Percentiles rank a stretch among this genome's conserved stretches.
These are phyloP conservation scores for Xylaria castorea DNA, from an alignment of 495 filamentous ascomycete genomes.

Conservation along the genomic window DNA sequence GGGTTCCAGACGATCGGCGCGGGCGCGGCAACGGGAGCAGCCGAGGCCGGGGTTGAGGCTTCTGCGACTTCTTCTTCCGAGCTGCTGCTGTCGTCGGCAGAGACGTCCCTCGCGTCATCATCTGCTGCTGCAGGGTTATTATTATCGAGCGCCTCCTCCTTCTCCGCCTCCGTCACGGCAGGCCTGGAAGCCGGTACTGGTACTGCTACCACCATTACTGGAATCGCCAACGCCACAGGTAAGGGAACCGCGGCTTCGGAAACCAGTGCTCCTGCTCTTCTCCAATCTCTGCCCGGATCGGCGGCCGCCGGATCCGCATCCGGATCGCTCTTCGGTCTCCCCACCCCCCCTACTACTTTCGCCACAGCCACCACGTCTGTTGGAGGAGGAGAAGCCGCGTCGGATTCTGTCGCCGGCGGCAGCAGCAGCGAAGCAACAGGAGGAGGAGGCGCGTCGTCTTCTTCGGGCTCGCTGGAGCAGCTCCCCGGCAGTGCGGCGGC, in stretches of 20 bases:
- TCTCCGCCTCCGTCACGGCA: constrained; percentile 13
- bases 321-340: constrained; percentile 12
- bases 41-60: not conserved
- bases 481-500: constrained; percentile 28
- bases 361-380: not conserved
- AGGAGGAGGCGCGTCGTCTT: too few relatives aligned
- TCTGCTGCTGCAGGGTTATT: constrained; percentile 4
- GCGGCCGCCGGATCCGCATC: constrained; percentile 6
- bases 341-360: not conserved
- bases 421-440: not conserved
- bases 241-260: not conserved
- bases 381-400: not conserved
- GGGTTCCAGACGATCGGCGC: constrained; percentile 20
- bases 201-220: not conserved
- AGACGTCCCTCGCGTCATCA: constrained; percentile 18
- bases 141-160: constrained; percentile 28
- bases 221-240: not conserved
- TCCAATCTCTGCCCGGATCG: constrained; percentile 29
- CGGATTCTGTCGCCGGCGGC: not conserved
- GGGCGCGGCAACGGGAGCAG: not conserved
- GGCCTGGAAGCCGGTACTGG: not conserved
- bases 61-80: constrained; percentile 19
- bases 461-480: constrained; percentile 26
- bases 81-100: constrained; percentile 16
- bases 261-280: not conserved